Evolutionary conservation across 495 filamentous ascomycete genomes (phyloP), one percentile per base, ranked within the genome.

Genomic region (Penicillium robsamsonii): DNA sequence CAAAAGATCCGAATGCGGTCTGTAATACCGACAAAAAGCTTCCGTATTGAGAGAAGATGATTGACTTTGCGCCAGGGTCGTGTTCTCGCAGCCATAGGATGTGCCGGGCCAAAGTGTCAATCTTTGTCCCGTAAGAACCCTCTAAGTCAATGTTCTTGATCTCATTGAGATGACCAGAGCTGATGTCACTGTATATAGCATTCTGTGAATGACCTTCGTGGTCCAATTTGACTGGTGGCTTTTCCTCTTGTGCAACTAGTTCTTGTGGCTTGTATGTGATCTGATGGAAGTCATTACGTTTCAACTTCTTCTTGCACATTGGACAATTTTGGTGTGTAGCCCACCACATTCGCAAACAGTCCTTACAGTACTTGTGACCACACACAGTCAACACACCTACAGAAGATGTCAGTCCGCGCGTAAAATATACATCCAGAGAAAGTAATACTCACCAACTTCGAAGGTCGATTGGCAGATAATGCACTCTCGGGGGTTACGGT

Each of bases 301-400:
- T 76, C 9, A 97, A 71, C 0, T 76, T 71, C 45, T 74, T 77
- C 57, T 93, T 95, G 79, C 93, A 97, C 3, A 88, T 76, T 0
- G 90, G 90, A 59, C 90, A 95, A 46, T 74, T 88, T 15, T 67
- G 76, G 52, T 87, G 79, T 48, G 77, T 73, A 44, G 71, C 71
- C 72, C 86, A 88, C 93, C 94, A 98, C 9, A 82, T 52, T 4
- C 74, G 72, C 29, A 97, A 83, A 69, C 94, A 98, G 31, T 89
- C 88, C 53, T 86, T 88, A 73, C 93, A 97, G 63, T 89, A 97
- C 54, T 87, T 83, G 63, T 98, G 93, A 1, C 93, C 93, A 70
- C 93, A 98, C 3, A 87, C 80, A 2, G 93, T 97, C 63, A 98
- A 75, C 29, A 92, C 70, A n/a, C 75, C 75, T 78, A 40, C 47